Conservation (phyloP, 2,329 filamentous ascomycete genomes). For the Aspergillus thermomutatus region DNA sequence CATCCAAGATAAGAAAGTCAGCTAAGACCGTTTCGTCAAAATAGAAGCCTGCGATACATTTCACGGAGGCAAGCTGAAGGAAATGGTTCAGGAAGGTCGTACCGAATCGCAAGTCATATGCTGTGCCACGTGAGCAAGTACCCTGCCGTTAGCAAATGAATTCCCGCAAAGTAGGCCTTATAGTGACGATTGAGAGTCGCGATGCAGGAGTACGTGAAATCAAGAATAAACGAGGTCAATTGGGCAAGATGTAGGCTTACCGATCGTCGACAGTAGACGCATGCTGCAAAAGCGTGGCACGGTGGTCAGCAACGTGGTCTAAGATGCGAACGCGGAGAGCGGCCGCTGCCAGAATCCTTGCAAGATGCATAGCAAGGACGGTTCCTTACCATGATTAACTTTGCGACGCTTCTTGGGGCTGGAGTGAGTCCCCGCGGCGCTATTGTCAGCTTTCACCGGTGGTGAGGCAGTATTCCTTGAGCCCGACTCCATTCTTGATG, state of each 20-base stretch:
- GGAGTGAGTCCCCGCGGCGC: slow-evolving; percentile 32
- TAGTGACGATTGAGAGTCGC: slow-evolving; percentile 14
- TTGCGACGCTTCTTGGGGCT: slow-evolving; percentile 83
- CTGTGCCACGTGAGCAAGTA: slow-evolving; percentile 51
- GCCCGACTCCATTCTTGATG: slow-evolving; percentile 26
- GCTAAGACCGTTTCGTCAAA: slow-evolving; percentile 15
- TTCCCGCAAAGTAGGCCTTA: slow-evolving; percentile 13
- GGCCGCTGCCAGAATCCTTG: slow-evolving; percentile 20
- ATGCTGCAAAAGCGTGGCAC: slow-evolving; percentile 57
- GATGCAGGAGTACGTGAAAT: not conserved
- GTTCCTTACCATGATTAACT: slow-evolving; percentile 76
- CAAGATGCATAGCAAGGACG: slow-evolving; percentile 23
- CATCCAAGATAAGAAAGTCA: slow-evolving; percentile 33
- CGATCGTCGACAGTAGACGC: slow-evolving; percentile 86
- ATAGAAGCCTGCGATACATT: slow-evolving; percentile 17
- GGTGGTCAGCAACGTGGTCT: slow-evolving; percentile 22
- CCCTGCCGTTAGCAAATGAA: slow-evolving; percentile 46
- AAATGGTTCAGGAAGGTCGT: slow-evolving; percentile 43
- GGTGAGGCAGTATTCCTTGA: slow-evolving; percentile 27
- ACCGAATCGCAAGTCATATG: slow-evolving; percentile 93
- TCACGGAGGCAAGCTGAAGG: slow-evolving; percentile 19
- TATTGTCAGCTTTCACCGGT: slow-evolving; percentile 32
- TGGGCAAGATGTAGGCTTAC: slow-evolving; percentile 55
- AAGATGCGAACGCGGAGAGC: slow-evolving; percentile 13
- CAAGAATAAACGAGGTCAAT: not conserved